phyloP scores from a whole-genome alignment of 495 filamentous ascomycete genomes.

The Aspergillus wentii region DNA sequence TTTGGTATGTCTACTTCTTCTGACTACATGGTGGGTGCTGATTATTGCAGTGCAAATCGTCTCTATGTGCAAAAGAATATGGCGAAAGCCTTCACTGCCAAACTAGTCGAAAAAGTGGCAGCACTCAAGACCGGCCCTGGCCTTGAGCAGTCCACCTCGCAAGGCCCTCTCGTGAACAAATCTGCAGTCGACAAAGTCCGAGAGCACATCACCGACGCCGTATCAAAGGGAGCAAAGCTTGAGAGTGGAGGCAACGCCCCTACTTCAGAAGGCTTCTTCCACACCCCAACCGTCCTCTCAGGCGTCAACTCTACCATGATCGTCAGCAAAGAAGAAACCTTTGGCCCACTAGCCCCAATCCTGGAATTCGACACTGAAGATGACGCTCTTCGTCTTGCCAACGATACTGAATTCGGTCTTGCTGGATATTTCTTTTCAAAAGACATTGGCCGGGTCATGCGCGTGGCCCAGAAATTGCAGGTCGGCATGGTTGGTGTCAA shows the following conservation, averaged over 20 bases:
- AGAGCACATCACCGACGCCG: conserved; percentile 65
- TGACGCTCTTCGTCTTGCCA: conserved; percentile 20
- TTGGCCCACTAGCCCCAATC: conserved; percentile 24
- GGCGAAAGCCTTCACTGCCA: conserved; percentile 25
- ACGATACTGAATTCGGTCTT: conserved; percentile 23
- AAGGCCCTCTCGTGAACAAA: conserved; percentile 72
- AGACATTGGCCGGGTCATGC: conserved; percentile 15
- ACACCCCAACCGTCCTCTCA: conserved; percentile 63
- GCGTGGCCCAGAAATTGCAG: conserved; percentile 17
- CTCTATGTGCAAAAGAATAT: conserved; percentile 43
- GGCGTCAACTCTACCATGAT: conserved; percentile 50
- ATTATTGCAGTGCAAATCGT: conserved; percentile 55
- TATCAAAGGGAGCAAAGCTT: conserved; percentile 31
- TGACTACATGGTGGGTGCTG: too few species aligned
- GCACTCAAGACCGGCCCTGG: conserved; percentile 65
- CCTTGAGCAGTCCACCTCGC: conserved; percentile 56
- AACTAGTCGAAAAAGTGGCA: conserved; percentile 59
- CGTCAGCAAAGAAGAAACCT: conserved; percentile 21
- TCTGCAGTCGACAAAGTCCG: conserved; percentile 65
- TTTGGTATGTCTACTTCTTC: conserved; percentile 21
- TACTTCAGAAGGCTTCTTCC: conserved; percentile 63
- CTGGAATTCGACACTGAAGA: conserved; percentile 22
- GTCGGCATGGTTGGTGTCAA: conserved; percentile 29
- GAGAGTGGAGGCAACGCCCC: conserved; percentile 18
- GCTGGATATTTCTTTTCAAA: conserved; percentile 24